Conservation (phyloP, 441 rosid genomes). For the Gossypium lobatum region DNA sequence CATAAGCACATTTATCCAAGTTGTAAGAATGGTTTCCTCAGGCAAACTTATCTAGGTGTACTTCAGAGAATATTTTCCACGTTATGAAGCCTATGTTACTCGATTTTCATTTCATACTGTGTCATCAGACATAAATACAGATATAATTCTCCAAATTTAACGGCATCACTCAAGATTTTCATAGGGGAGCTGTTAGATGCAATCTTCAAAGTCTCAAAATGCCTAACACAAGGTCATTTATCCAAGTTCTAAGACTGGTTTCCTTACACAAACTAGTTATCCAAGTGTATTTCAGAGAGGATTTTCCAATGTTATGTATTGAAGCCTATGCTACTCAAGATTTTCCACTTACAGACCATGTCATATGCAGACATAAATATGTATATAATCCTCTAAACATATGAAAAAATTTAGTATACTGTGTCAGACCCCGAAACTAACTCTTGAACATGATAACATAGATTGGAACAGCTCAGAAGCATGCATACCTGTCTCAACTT, state of each 20-base stretch:
- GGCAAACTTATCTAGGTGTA: background rate
- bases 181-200: too few species aligned
- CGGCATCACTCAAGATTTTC: too few species aligned
- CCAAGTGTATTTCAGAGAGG: background rate
- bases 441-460: background rate
- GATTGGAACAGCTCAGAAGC: background rate
- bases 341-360: background rate
- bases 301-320: background rate
- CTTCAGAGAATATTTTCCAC: background rate
- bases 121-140: too few species aligned
- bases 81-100: too few species aligned
- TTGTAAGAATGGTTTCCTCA: background rate
- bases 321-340: background rate
- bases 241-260: background rate
- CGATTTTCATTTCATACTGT: too few species aligned
- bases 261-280: background rate
- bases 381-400: background rate
- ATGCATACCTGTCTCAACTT: conserved; percentile 35
- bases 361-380: background rate
- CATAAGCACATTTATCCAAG: conserved; percentile 4
- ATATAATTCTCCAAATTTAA: too few species aligned
- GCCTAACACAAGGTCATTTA: background rate
- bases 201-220: too few species aligned
- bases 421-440: background rate
- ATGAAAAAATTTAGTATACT: background rate